Evolutionary conservation across 768 basidiomycete species (phyloP).

Genomic region (Amyloporia xantha): DNA sequence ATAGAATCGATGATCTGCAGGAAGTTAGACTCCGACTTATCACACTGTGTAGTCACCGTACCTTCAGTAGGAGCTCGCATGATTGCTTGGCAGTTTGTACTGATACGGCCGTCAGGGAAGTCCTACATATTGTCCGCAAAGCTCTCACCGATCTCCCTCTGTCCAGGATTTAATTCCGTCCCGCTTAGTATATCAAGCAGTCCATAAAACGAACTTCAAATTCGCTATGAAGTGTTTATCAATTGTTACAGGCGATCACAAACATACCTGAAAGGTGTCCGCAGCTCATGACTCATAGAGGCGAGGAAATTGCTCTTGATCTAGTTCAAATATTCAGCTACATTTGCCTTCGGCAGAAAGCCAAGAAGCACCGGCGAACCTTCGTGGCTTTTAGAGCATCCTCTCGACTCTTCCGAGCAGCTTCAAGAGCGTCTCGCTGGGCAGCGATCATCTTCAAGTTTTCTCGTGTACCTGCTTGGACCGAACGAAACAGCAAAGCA

Average conservation of each 20-base stretch:
- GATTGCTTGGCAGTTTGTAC: conserved; percentile 77
- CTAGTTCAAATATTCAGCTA: conserved; percentile 25
- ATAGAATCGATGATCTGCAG: conserved; percentile 71
- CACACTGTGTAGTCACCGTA: conserved; percentile 21
- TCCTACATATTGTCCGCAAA: not conserved
- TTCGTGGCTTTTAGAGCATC: conserved; percentile 71
- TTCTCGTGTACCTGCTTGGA: conserved; percentile 66
- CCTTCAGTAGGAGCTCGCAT: conserved; percentile 68
- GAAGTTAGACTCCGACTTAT: no score
- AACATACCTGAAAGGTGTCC: conserved; percentile 70
- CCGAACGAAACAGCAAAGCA: conserved; percentile 66
- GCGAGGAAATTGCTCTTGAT: conserved; percentile 76
- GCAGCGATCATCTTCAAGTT: conserved; percentile 75
- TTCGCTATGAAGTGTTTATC: not conserved
- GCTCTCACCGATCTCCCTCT: conserved; percentile 57
- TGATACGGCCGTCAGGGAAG: conserved; percentile 16
- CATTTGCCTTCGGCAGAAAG: not conserved
- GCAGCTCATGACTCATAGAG: conserved; percentile 70
- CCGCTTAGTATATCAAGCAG: conserved; percentile 67
- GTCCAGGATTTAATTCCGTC: conserved; percentile 61
- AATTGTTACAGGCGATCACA: not conserved
- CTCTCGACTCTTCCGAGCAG: conserved; percentile 62
- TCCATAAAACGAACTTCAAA: conserved; percentile 63
- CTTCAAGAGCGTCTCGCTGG: conserved; percentile 63
- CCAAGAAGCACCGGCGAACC: conserved; percentile 27